Evolutionary conservation across 495 filamentous ascomycete genomes (phyloP), one percentile per base, ranked within the genome.

Genomic region (Aspergillus sclerotioniger): DNA sequence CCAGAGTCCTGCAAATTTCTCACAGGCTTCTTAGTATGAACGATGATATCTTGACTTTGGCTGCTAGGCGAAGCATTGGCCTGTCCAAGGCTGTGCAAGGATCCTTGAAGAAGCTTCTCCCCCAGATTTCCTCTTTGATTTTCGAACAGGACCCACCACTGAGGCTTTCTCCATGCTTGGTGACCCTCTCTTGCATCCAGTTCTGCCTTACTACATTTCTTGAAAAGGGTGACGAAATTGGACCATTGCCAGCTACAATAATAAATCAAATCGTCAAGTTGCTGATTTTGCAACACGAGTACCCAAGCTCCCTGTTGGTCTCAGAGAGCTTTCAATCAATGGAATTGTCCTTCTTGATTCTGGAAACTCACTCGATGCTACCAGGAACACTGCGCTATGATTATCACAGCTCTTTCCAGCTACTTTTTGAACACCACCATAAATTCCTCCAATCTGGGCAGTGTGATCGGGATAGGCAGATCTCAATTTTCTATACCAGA

Each of bases 291-390:
- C 59, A 67, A 50, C 57, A 45, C 15, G 46, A 51, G 31, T 29
- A 53, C 12, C 6, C 17, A 28, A 19, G n/a, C 5, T 54, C 19
- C 28, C 31, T 53, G 33, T 7, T 54, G 20, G 28, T 51, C 3
- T 16, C 49, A 0, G 50, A 63, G 1, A 35, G 51, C 10, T 72
- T 62, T 16, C 61, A 66, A 25, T 39, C 65, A 0, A 29, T 75
- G 12, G 49, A 37, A 48, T 60, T 82, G 35, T 69, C 78, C 10
- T 69, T 91, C 15, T 87, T 85, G 0, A 82, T 87, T n/a, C 63
- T 91, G 8, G 89, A 91, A 62, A 80, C 81, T 1, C 83, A 80
- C 61, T 80, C 67, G n/a, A 60, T 67, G 2, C 59, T 70, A 32
- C 58, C 66, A 8, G 67, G 56, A 7, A 57, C 63, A 1, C 58